These are phyloP conservation scores for Mytilinidion resinicola DNA, from an alignment of 495 filamentous ascomycete genomes.

Conservation along the genomic window DNA sequence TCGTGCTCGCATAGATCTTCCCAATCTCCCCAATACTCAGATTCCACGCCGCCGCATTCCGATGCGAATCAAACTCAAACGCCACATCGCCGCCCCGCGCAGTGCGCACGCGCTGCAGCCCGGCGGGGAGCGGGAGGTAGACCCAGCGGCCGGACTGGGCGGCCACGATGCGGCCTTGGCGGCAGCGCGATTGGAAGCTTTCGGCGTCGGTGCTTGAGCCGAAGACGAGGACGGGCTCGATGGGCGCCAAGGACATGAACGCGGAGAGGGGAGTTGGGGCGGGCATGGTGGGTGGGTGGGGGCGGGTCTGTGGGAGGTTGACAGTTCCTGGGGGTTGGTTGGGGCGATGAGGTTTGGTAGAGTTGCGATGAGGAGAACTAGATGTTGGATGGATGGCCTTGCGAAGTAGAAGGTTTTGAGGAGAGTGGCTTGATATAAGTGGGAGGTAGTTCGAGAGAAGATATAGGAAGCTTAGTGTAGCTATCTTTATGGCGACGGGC, in stretches of 20 bases:
- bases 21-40: constrained; percentile 8
- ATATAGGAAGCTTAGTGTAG: too few relatives aligned
- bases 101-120: constrained; percentile 8
- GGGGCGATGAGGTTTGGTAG: too few relatives aligned
- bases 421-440: too few relatives aligned
- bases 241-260: background rate
- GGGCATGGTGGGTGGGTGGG: background rate
- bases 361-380: too few relatives aligned
- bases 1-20: constrained; percentile 8
- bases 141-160: constrained; percentile 7
- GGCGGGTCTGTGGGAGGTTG: too few relatives aligned
- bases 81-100: constrained; percentile 9
- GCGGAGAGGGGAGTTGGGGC: constrained; percentile 3
- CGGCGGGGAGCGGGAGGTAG: constrained; percentile 15
- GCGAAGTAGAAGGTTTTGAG: too few relatives aligned
- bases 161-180: constrained; percentile 13
- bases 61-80: constrained; percentile 13
- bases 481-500: too few relatives aligned
- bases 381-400: too few relatives aligned
- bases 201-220: constrained; percentile 2
- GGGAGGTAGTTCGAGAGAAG: too few relatives aligned
- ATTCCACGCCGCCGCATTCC: constrained; percentile 10
- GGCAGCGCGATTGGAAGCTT: constrained; percentile 14
- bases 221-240: background rate
- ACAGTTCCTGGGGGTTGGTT: too few relatives aligned